These are phyloP conservation scores for Melastoma candidum DNA, from an alignment of 441 rosid genomes.

Conservation along the genomic window DNA sequence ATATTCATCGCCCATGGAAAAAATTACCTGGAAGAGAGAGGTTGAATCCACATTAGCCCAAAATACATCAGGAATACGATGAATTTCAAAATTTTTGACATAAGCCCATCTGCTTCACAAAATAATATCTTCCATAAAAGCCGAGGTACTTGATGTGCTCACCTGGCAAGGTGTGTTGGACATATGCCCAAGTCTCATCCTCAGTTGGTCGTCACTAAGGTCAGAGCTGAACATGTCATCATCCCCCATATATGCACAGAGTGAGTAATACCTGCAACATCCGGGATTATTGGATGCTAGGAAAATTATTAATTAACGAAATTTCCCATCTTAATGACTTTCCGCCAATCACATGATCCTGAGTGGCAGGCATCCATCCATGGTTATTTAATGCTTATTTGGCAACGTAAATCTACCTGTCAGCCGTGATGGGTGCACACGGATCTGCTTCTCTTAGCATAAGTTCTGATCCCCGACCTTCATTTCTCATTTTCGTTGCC, in stretches of 20 bases:
- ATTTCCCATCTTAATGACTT: too few species aligned
- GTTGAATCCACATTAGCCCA: too few species aligned
- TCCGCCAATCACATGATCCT: too few species aligned
- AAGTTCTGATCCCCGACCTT: slow-evolving; percentile 69
- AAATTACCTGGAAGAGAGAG: slow-evolving; percentile 49
- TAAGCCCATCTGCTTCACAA: too few species aligned
- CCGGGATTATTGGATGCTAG: not conserved
- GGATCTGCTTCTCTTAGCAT: slow-evolving; percentile 92
- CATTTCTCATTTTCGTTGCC: slow-evolving; percentile 80
- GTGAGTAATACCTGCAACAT: slow-evolving; percentile 68
- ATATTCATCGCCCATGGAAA: slow-evolving; percentile 82
- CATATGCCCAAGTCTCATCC: slow-evolving; percentile 88
- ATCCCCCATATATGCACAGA: slow-evolving; percentile 91
- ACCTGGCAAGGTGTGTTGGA: slow-evolving; percentile 88
- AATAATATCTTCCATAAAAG: too few species aligned
- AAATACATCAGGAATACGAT: too few species aligned
- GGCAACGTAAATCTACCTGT: slow-evolving; percentile 33
- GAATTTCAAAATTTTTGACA: too few species aligned
- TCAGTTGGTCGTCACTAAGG: slow-evolving; percentile 85
- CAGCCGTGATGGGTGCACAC: slow-evolving; percentile 70
- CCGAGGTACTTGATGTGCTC: not conserved
- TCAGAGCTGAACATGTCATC: slow-evolving; percentile 97
- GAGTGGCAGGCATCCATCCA: too few species aligned
- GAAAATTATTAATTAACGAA: too few species aligned
- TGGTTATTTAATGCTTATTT: too few species aligned